phyloP scores from a whole-genome alignment of 768 basidiomycete species.

The Phlebiopsis flavidoalba region DNA sequence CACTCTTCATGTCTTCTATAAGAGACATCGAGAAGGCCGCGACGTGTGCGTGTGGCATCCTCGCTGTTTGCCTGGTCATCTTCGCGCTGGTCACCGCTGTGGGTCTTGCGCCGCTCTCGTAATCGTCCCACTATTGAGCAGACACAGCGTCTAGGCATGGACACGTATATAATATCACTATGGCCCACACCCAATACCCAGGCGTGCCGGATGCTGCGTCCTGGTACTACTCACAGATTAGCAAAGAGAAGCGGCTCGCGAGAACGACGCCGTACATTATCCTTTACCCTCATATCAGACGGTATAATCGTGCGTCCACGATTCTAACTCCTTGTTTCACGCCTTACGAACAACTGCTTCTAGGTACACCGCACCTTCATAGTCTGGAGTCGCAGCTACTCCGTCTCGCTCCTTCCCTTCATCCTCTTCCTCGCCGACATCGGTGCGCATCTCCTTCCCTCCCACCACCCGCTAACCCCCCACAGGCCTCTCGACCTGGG shows the following conservation, averaged over 20 bases:
- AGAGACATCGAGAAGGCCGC: background rate
- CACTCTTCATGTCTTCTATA: background rate
- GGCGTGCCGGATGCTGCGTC: slow-evolving; percentile 12
- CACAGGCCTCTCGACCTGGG: background rate
- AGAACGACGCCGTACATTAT: slow-evolving; percentile 21
- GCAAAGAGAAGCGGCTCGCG: slow-evolving; percentile 16
- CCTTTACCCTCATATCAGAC: slow-evolving; percentile 18
- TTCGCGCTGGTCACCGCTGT: slow-evolving; percentile 17
- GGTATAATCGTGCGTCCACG: too few relatives aligned
- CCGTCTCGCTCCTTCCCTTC: slow-evolving; percentile 11
- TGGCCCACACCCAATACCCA: slow-evolving; percentile 19
- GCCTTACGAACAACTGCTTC: background rate
- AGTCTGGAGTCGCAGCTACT: slow-evolving; percentile 13
- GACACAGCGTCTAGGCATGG: slow-evolving; percentile 21
- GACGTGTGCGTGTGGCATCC: background rate
- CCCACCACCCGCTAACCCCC: background rate
- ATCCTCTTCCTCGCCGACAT: slow-evolving; percentile 13
- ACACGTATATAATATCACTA: slow-evolving; percentile 18
- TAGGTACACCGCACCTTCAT: slow-evolving; percentile 7
- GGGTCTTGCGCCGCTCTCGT: background rate
- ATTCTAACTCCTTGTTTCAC: background rate
- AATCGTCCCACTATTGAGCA: background rate
- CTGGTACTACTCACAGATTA: slow-evolving; percentile 16
- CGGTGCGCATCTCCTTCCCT: background rate
- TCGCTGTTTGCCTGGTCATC: slow-evolving; percentile 8